Evolutionary conservation across 1,139 yeast genomes (phyloP), one percentile per base, ranked within the genome.

Genomic region (Blastobotrys ciferrii): DNA sequence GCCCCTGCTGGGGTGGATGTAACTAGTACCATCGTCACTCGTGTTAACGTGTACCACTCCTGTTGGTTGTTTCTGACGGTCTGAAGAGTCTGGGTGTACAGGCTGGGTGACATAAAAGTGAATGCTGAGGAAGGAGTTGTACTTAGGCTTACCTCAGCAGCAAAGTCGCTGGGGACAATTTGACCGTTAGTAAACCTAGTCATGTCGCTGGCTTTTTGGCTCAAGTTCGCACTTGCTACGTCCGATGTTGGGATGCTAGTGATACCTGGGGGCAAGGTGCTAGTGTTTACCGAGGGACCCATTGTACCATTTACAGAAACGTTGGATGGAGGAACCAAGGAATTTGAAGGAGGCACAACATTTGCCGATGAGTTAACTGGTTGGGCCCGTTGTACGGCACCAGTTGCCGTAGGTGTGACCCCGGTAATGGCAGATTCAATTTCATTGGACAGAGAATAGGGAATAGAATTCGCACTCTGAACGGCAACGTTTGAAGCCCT

Each of bases 1-100:
- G 35, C 42, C 4, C 33, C 43, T 2, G 38, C 23, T 15, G 52
- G 52, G 5, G 47, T 49, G 7, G 49, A 42, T 2, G 52, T 49
- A 2, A 43, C 40, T 5, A 46, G 42, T 3, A 49, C 49, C 42
- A 45, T n/a, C 2, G 45, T 33, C 2, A 46, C 40, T 11, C 46
- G 20, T 14, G 52, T 49, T 7, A 36, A 15, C 2, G 52, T 49
- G 4, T 31, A 32, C 45, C 38, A 41, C 12, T 36, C 32, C 13
- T 43, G 42, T 11, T 35, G 18, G 19, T 33, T 31, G 25, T 31
- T 25, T 4, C 32, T 13, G 13, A 37, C 49, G 2, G 49, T 45
- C 17, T 31, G 35, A n/a, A 30, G 25, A 1, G 42, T 38, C 4
- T 41, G 32, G 9, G 45, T 35, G 9, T 12, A n/a, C 2, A 35